A percentile compares a stretch with the other conserved stretches of the same genome.
Evolutionary conservation across 768 basidiomycete genomes (phyloP).

Genomic region (Gymnopilus dilepis): DNA sequence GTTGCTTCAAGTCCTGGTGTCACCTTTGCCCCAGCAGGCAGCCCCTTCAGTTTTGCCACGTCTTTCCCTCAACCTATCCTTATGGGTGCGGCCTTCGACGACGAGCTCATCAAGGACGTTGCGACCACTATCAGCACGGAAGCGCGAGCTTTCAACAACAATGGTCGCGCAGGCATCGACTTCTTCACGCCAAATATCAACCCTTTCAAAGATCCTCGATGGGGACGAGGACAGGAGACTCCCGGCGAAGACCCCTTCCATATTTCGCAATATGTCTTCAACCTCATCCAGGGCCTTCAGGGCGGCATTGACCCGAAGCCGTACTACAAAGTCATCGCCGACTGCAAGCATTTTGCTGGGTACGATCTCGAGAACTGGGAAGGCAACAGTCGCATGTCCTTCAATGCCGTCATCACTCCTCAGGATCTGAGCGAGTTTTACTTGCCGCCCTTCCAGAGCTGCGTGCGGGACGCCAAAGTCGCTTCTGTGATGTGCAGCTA

Average conservation of each 20-base stretch:
- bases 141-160: conserved; percentile 63
- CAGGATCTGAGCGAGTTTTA: conserved; percentile 65
- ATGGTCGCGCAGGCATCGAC: conserved; percentile 55
- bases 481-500: conserved; percentile 69
- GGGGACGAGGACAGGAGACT: conserved; percentile 68
- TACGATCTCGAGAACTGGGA: conserved; percentile 66
- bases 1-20: conserved; percentile 59
- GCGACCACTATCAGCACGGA: conserved; percentile 61
- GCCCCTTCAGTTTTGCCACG: conserved; percentile 58
- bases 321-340: conserved; percentile 56
- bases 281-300: conserved; percentile 59
- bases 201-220: conserved; percentile 66
- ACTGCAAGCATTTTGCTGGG: conserved; percentile 66
- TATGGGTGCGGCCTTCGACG: conserved; percentile 61
- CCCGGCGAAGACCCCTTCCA: conserved; percentile 66
- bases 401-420: conserved; percentile 56
- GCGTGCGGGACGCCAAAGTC: conserved; percentile 65
- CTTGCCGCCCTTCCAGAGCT: conserved; percentile 59
- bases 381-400: conserved; percentile 51
- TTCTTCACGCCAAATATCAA: conserved; percentile 64
- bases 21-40: conserved; percentile 49
- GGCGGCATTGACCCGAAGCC: conserved; percentile 59
- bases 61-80: conserved; percentile 64
- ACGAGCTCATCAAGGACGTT: conserved; percentile 51
- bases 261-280: conserved; percentile 56